These are phyloP conservation scores for Dendrobium chrysotoxum DNA, from an alignment of 106 monocot genomes.

Conservation along the genomic window DNA sequence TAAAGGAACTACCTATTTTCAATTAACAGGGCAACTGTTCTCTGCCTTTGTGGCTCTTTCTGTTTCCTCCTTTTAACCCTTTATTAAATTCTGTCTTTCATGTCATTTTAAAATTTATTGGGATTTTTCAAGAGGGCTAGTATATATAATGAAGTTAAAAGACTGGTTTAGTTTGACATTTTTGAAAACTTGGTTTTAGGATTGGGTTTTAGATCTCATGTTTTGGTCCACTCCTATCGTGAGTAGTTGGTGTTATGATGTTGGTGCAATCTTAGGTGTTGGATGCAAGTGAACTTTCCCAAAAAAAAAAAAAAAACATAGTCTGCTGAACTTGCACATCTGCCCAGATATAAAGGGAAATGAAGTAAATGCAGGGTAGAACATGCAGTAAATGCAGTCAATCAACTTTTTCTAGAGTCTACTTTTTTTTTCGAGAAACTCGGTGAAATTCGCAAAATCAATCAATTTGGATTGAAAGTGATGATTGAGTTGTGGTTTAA, in stretches of 20 bases:
- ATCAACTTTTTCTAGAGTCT: neutral
- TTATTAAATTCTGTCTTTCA: neutral
- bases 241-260: neutral
- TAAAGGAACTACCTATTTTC: neutral
- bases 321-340: neutral
- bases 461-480: neutral
- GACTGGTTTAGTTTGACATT: neutral
- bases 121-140: neutral
- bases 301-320: neutral
- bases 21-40: neutral
- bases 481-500: neutral
- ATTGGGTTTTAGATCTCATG: neutral
- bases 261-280: neutral
- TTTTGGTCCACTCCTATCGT: neutral
- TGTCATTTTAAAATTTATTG: neutral
- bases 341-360: neutral
- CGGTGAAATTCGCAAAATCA: neutral
- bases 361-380: neutral
- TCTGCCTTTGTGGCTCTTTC: neutral
- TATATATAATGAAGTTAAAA: neutral
- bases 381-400: neutral
- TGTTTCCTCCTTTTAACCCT: neutral
- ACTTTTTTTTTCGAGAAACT: neutral
- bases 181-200: neutral
- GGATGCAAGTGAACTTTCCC: neutral